Conservation (phyloP, 1,139 yeast genomes). For the Nakaseomyces delphensis region DNA sequence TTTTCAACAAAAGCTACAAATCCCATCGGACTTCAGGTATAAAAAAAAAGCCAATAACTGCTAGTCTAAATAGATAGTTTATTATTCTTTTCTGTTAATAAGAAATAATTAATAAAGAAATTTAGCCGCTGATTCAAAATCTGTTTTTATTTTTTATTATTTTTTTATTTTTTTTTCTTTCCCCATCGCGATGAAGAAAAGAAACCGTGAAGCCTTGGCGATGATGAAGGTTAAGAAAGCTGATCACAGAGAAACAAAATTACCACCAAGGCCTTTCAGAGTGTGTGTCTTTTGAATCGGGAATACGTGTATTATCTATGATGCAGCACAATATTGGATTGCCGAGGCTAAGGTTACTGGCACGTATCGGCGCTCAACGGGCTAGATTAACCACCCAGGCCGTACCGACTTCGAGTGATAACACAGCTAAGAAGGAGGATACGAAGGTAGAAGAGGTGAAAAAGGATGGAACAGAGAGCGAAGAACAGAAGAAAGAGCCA, state of each 20-base stretch:
- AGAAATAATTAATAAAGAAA: too few species aligned
- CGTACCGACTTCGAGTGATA: background rate
- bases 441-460: background rate
- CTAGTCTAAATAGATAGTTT: too few species aligned
- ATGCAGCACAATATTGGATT: background rate
- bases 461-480: background rate
- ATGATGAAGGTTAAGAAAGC: too few species aligned
- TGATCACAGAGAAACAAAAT: background rate
- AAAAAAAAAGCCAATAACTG: background rate
- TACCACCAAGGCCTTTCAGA: too few species aligned
- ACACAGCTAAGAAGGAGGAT: background rate
- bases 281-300: too few species aligned
- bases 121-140: background rate
- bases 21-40: constrained; percentile 11
- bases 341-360: background rate
- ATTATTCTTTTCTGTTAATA: background rate
- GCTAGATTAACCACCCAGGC: background rate
- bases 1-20: constrained; percentile 16
- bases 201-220: too few species aligned
- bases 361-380: background rate
- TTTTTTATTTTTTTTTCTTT: background rate
- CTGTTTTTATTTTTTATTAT: too few species aligned
- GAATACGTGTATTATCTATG: too few species aligned
- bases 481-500: background rate
- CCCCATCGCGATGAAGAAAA: background rate